Evolutionary conservation across 2,329 filamentous ascomycete species (phyloP).

Genomic region (Cladophialophora chaetospira): DNA sequence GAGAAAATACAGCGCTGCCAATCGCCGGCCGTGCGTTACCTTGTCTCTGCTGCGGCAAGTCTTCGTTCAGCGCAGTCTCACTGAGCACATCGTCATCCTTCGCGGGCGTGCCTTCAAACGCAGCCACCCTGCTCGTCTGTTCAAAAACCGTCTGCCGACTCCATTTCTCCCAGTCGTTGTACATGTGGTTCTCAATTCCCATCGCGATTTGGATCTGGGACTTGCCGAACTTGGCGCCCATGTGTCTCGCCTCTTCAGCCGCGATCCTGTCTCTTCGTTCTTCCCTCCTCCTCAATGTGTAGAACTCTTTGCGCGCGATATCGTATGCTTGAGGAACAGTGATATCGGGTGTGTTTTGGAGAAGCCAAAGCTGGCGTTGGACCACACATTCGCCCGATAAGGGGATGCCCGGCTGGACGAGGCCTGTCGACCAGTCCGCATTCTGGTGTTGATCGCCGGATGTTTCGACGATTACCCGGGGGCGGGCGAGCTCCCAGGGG

Average conservation of each 20-base stretch:
- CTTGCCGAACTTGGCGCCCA: slow-evolving; percentile 87
- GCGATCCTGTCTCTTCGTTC: slow-evolving; percentile 82
- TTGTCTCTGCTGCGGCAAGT: background rate
- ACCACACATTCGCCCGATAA: slow-evolving; percentile 90
- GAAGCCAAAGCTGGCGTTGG: slow-evolving; percentile 85
- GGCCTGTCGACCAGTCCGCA: slow-evolving; percentile 59
- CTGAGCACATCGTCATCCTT: slow-evolving; percentile 21
- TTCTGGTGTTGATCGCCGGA: slow-evolving; percentile 77
- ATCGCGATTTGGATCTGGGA: slow-evolving; percentile 73
- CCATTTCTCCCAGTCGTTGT: slow-evolving; percentile 84
- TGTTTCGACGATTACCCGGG: slow-evolving; percentile 78
- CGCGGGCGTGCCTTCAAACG: slow-evolving; percentile 40
- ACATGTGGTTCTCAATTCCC: slow-evolving; percentile 76
- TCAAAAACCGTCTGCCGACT: slow-evolving; percentile 59
- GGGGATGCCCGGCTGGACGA: slow-evolving; percentile 73
- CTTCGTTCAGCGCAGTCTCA: slow-evolving; percentile 10
- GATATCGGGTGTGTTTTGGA: slow-evolving; percentile 63
- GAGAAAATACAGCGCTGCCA: slow-evolving; percentile 21
- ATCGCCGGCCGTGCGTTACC: slow-evolving; percentile 12
- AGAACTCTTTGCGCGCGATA: slow-evolving; percentile 84
- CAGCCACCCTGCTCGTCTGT: slow-evolving; percentile 50
- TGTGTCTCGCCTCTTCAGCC: slow-evolving; percentile 79
- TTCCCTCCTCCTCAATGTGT: slow-evolving; percentile 75
- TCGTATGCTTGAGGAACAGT: slow-evolving; percentile 77
- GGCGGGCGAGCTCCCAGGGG: slow-evolving; percentile 93